Evolutionary conservation across 129 eudicot species (phyloP).

Genomic region (Flaveria sonorensis): DNA sequence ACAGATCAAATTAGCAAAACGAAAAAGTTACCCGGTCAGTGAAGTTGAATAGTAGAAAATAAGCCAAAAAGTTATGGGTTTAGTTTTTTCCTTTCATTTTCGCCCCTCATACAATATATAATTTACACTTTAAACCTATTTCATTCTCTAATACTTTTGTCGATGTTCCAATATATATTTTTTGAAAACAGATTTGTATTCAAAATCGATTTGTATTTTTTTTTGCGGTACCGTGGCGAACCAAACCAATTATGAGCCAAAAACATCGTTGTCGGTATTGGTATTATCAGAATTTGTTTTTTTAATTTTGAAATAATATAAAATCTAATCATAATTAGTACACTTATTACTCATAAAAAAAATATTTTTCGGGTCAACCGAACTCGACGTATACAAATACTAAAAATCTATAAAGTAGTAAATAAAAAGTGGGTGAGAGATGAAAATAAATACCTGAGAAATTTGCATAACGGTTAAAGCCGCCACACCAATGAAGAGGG

Average conservation of each 20-base stretch:
- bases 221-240: too few relatives aligned
- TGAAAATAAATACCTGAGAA: constrained; percentile 68
- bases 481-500: constrained; percentile 78
- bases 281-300: too few relatives aligned
- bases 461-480: constrained; percentile 80
- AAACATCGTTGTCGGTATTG: too few relatives aligned
- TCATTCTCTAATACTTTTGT: too few relatives aligned
- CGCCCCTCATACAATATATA: too few relatives aligned
- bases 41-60: background rate
- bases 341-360: background rate
- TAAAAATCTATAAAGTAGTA: background rate
- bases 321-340: background rate
- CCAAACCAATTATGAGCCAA: too few relatives aligned
- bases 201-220: too few relatives aligned
- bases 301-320: background rate
- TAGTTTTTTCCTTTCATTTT: too few relatives aligned
- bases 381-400: background rate
- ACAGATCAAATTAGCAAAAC: background rate
- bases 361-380: background rate
- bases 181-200: too few relatives aligned
- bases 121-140: too few relatives aligned
- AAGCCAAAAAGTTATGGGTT: background rate
- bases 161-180: too few relatives aligned
- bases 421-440: background rate
- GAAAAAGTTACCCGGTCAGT: background rate